Conservation (phyloP, 495 filamentous ascomycete species). For the Alectoria sarmentosa region DNA sequence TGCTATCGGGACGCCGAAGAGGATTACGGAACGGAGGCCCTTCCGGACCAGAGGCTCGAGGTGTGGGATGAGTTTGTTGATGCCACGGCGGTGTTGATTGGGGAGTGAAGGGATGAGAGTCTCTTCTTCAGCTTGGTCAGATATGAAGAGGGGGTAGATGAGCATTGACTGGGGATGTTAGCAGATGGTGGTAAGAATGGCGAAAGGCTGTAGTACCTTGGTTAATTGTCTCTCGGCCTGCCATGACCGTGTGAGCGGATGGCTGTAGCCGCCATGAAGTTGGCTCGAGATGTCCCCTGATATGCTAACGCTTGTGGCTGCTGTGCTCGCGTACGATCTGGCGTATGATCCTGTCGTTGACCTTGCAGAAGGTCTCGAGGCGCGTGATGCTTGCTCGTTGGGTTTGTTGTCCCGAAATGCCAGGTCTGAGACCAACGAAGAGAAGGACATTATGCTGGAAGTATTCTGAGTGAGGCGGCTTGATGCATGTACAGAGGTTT, state of each 20-base stretch:
- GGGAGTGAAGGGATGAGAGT: conserved; percentile 84
- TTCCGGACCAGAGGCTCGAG: conserved; percentile 79
- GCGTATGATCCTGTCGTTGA: conserved; percentile 42
- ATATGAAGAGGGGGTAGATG: conserved; percentile 94
- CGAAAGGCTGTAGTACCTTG: conserved; percentile 51
- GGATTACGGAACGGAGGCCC: conserved; percentile 83
- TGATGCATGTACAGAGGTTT: neutral
- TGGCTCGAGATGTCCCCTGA: conserved; percentile 90
- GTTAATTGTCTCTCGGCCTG: conserved; percentile 95
- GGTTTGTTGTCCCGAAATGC: conserved; percentile 59
- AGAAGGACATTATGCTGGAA: conserved; percentile 69
- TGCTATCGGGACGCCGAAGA: conserved; percentile 87
- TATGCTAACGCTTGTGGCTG: conserved; percentile 91
- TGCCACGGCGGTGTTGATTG: conserved; percentile 74
- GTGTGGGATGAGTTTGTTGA: conserved; percentile 81
- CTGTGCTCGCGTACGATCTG: conserved; percentile 76
- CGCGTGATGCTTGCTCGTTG: conserved; percentile 38
- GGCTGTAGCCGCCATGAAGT: conserved; percentile 88
- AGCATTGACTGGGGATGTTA: conserved; percentile 71
- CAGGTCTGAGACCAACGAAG: conserved; percentile 79
- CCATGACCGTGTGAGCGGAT: conserved; percentile 86
- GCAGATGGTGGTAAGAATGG: neutral
- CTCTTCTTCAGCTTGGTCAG: conserved; percentile 88
- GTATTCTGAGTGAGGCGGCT: neutral
- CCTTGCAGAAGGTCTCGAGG: conserved; percentile 36